phyloP scores from a whole-genome alignment of 2,329 filamentous ascomycete genomes.

The Amylocarpus encephaloides region DNA sequence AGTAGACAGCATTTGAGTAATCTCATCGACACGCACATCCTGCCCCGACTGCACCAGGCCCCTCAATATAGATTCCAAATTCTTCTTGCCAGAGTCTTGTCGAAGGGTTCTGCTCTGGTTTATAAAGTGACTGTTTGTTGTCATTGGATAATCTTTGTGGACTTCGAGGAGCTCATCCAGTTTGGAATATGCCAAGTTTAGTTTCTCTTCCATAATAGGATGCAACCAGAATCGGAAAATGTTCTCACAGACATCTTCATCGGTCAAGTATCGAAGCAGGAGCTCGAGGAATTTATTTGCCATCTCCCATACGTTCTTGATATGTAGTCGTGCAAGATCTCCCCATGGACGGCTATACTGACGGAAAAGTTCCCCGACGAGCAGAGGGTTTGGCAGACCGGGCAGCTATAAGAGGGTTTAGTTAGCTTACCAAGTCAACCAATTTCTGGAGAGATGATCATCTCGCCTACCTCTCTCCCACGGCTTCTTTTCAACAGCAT shows the following conservation, averaged over 20 bases:
- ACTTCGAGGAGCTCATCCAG: constrained; percentile 40
- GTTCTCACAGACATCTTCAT: constrained; percentile 34
- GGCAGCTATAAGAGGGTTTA: constrained; percentile 45
- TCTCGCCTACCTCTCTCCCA: not conserved
- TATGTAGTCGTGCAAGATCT: constrained; percentile 32
- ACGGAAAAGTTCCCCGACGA: constrained; percentile 53
- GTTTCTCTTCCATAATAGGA: constrained; percentile 35
- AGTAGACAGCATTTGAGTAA: constrained; percentile 22
- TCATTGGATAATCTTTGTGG: constrained; percentile 44
- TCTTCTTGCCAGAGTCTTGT: constrained; percentile 13
- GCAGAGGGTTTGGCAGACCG: constrained; percentile 52
- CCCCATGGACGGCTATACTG: constrained; percentile 53
- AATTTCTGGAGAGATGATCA: too few species aligned
- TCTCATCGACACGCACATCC: constrained; percentile 22
- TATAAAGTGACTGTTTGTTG: constrained; percentile 45
- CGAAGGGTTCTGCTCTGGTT: constrained; percentile 30
- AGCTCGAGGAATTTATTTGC: constrained; percentile 33
- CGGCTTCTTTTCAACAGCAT: not conserved
- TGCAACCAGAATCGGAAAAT: constrained; percentile 36
- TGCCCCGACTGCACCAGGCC: not conserved
- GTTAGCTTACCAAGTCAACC: constrained; percentile 36
- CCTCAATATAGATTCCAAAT: constrained; percentile 18
- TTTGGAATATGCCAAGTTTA: constrained; percentile 35
- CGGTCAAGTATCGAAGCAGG: constrained; percentile 34
- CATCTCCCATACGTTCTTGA: constrained; percentile 32